phyloP scores from a whole-genome alignment of 2,329 filamentous ascomycete species.

The Fusarium annulatum region DNA sequence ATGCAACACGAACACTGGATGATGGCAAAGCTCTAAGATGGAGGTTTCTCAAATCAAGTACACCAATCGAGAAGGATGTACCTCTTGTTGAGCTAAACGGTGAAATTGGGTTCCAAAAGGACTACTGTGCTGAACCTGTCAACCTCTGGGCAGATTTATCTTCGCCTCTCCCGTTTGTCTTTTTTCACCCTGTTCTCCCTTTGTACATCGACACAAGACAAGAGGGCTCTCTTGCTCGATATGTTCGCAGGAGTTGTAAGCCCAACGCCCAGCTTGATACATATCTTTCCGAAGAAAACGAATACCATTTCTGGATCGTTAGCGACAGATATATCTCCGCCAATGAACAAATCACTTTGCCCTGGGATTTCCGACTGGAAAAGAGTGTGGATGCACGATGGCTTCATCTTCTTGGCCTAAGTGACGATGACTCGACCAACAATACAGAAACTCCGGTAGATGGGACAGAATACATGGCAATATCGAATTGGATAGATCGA shows the following conservation, averaged over 20 bases:
- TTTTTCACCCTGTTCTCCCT: slow-evolving; percentile 88
- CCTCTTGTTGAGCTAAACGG: slow-evolving; percentile 80
- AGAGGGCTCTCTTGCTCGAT: slow-evolving; percentile 87
- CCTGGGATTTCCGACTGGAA: slow-evolving; percentile 74
- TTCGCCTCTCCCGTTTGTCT: slow-evolving; percentile 78
- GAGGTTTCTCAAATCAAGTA: slow-evolving; percentile 70
- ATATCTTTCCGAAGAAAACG: slow-evolving; percentile 78
- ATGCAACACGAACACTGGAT: slow-evolving; percentile 53
- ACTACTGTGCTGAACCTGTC: slow-evolving; percentile 73
- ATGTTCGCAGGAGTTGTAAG: slow-evolving; percentile 90
- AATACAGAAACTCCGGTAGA: slow-evolving; percentile 66
- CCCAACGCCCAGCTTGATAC: slow-evolving; percentile 92
- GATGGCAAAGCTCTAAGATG: slow-evolving; percentile 66
- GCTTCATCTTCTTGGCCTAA: slow-evolving; percentile 69
- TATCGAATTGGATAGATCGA: slow-evolving; percentile 73
- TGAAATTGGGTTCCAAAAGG: slow-evolving; percentile 77
- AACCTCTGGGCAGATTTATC: slow-evolving; percentile 76
- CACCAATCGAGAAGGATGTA: slow-evolving; percentile 66
- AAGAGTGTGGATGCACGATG: slow-evolving; percentile 66
- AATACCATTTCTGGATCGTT: slow-evolving; percentile 94
- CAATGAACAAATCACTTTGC: slow-evolving; percentile 71
- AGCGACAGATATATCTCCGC: slow-evolving; percentile 79
- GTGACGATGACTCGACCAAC: slow-evolving; percentile 65
- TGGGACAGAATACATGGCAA: slow-evolving; percentile 68
- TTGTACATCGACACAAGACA: slow-evolving; percentile 92